Evolutionary conservation across 2,329 filamentous ascomycete genomes (phyloP), one percentile per base, ranked within the genome.

Genomic region (Herpotrichia juniperi): DNA sequence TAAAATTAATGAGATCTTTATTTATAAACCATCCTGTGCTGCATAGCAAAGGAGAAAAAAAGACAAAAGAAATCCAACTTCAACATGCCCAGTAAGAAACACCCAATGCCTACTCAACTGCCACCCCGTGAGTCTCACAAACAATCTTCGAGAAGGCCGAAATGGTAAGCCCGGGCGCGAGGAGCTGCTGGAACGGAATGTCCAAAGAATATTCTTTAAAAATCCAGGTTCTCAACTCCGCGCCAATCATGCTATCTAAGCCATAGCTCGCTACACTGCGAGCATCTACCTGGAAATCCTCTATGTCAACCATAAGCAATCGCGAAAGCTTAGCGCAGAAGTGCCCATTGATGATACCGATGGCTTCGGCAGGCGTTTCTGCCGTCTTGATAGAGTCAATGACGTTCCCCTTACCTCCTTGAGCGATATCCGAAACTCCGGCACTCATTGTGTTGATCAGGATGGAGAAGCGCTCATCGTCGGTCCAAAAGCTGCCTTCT

Each of bases 171-270:
- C n/a, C n/a, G n/a, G n/a, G n/a, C n/a, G 16, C 25, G 17, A 42
- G 21, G 9, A 42, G 22, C n/a, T 25, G 9, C 21, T 25, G 21
- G 22, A 42, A 42, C 4, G 39, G 39, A 5, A 42, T 10, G 26
- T 42, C 21, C 9, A 42, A 5, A 5, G 14, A 9, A 8, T 25
- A 42, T 12, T 25, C 24, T n/a, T n/a, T 5, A 14, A 14, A 42
- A 4, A 42, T 9, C 21, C 21, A 42, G 4, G 8, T 48, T 3
- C 45, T 3, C 26, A 48, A 40, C 45, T 48, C 45, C 3, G 35
- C 32, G 4, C 31, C 45, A 22, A 48, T 19, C 32, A 48, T 39
- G 17, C 11, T 25, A 22, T 48, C 35, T 5, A 48, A 11, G n/a
- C 45, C 45, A 40, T 30, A 42, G 25, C 14, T 28, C 4, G 39